Evolutionary conservation across 2,329 filamentous ascomycete genomes (phyloP).

Genomic region (Stachybotrys echinatus): DNA sequence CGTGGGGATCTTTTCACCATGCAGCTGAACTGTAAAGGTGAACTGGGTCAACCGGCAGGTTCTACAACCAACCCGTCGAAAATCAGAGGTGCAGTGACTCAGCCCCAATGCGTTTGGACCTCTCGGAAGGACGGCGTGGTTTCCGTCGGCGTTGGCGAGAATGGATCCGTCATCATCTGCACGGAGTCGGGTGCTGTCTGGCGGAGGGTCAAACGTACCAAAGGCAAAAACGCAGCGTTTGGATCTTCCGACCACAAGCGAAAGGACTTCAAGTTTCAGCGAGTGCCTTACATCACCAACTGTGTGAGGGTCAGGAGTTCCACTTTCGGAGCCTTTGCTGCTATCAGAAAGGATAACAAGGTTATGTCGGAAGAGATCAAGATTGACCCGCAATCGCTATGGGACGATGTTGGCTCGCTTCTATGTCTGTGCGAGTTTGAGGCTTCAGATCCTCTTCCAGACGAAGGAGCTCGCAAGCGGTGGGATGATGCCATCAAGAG

Average conservation of each 20-base stretch:
- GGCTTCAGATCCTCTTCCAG: constrained; percentile 27
- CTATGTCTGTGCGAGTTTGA: constrained; percentile 61
- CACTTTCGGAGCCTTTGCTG: constrained; percentile 83
- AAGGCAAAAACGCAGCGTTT: constrained; percentile 63
- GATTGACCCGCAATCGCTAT: constrained; percentile 62
- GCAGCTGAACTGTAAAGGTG: constrained; percentile 63
- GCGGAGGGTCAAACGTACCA: constrained; percentile 77
- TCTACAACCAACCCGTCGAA: constrained; percentile 93
- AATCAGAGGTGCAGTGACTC: constrained; percentile 75
- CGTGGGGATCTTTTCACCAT: constrained; percentile 87
- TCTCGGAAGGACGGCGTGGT: constrained; percentile 79
- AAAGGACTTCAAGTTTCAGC: constrained; percentile 93
- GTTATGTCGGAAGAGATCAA: constrained; percentile 68
- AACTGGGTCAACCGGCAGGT: constrained; percentile 51
- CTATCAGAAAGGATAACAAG: constrained; percentile 77
- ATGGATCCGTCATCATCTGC: constrained; percentile 91
- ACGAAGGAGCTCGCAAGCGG: constrained; percentile 33
- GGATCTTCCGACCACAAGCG: constrained; percentile 52
- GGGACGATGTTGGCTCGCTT: constrained; percentile 67
- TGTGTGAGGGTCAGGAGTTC: constrained; percentile 83
- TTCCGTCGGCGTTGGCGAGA: constrained; percentile 84
- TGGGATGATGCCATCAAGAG: constrained; percentile 24
- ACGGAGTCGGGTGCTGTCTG: constrained; percentile 91
- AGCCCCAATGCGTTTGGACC: constrained; percentile 81
- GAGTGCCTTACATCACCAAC: constrained; percentile 81